A percentile compares a stretch with the other conserved stretches of the same genome.
Evolutionary conservation across 768 basidiomycete species (phyloP).

Genomic region (Lentinula sp.): DNA sequence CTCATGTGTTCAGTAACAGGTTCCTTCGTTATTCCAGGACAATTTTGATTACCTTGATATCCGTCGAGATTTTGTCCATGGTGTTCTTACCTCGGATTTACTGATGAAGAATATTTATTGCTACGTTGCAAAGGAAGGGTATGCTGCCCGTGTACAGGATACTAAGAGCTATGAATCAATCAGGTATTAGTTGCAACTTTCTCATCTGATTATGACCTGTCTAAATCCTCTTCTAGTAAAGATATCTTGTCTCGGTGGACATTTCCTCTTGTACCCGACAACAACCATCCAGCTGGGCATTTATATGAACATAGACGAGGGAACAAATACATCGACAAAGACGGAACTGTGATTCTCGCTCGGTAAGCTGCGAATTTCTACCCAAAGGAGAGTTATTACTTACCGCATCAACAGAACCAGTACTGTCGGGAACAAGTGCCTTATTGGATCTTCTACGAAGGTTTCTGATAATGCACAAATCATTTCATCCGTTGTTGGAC

Average conservation of each 20-base stretch:
- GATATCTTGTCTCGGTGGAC: slow-evolving; percentile 92
- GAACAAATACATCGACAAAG: slow-evolving; percentile 83
- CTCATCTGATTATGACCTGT: background rate
- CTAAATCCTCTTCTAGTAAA: slow-evolving; percentile 48
- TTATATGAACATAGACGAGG: slow-evolving; percentile 83
- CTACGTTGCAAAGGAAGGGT: slow-evolving; percentile 82
- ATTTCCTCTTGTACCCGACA: slow-evolving; percentile 93
- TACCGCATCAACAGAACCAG: slow-evolving; percentile 53
- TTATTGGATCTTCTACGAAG: slow-evolving; percentile 76
- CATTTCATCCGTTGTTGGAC: slow-evolving; percentile 71
- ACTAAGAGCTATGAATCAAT: slow-evolving; percentile 88
- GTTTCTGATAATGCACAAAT: slow-evolving; percentile 66
- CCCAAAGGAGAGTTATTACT: background rate
- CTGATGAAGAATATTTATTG: slow-evolving; percentile 93
- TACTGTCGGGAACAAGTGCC: slow-evolving; percentile 71
- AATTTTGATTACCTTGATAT: slow-evolving; percentile 97
- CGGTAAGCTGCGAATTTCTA: slow-evolving; percentile 41
- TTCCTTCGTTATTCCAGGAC: slow-evolving; percentile 94
- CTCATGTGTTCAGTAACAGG: slow-evolving; percentile 34
- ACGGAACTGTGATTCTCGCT: slow-evolving; percentile 74
- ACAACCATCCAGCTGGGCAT: slow-evolving; percentile 81
- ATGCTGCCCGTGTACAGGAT: slow-evolving; percentile 91
- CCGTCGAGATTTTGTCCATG: slow-evolving; percentile 89
- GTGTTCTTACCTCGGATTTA: slow-evolving; percentile 89
- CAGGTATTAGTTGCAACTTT: slow-evolving; percentile 40